These are phyloP conservation scores for Lactuca saligna DNA, from an alignment of 129 eudicot genomes.

Conservation along the genomic window DNA sequence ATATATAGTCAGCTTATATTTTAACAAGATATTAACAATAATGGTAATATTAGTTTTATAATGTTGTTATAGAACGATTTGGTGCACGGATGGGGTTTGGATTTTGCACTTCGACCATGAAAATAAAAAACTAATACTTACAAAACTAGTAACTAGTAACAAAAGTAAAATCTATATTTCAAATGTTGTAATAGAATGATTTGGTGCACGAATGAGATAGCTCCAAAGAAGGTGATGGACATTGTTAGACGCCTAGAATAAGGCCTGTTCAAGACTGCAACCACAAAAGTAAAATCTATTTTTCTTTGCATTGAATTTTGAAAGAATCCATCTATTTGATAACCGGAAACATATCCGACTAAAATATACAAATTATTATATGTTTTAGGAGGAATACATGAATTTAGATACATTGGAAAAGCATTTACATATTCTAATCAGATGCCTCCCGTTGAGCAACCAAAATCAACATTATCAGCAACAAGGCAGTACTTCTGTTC, in stretches of 20 bases:
- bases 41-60: too few relatives aligned
- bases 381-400: slow-evolving; percentile 74
- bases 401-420: slow-evolving; percentile 66
- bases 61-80: too few relatives aligned
- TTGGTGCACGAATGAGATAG: too few relatives aligned
- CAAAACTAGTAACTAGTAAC: too few relatives aligned
- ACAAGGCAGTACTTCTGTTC: slow-evolving; percentile 55
- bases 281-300: slow-evolving; percentile 48
- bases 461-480: slow-evolving; percentile 60
- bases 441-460: slow-evolving; percentile 43
- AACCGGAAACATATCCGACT: not conserved
- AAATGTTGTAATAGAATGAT: too few relatives aligned
- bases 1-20: too few relatives aligned
- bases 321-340: not conserved
- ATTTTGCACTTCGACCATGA: too few relatives aligned
- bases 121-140: too few relatives aligned
- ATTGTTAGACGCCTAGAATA: slow-evolving; percentile 80
- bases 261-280: slow-evolving; percentile 62
- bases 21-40: too few relatives aligned
- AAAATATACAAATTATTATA: not conserved
- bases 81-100: too few relatives aligned
- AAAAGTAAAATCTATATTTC: too few relatives aligned
- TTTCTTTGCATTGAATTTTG: not conserved
- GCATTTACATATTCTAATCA: slow-evolving; percentile 58
- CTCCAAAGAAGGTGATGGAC: slow-evolving; percentile 53